Conservation (phyloP, 768 basidiomycete species). For the Leccinum truebloodii region DNA sequence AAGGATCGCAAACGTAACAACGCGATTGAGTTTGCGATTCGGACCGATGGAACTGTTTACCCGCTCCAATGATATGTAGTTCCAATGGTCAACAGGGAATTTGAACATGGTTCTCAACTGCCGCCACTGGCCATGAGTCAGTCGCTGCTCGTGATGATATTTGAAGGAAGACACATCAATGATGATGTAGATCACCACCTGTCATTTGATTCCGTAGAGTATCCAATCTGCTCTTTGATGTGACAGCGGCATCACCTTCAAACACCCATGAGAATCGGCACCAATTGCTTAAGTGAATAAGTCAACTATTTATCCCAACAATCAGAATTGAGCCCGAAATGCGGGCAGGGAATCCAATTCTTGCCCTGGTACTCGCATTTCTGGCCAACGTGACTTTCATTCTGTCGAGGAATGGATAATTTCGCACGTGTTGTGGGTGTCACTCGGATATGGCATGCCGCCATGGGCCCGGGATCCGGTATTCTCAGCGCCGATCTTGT, state of each 20-base stretch:
- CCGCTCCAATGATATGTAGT: constrained; percentile 30
- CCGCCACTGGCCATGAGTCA: constrained; percentile 29
- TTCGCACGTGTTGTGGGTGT: not conserved
- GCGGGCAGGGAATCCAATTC: not conserved
- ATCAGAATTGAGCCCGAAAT: not conserved
- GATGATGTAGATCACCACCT: not conserved
- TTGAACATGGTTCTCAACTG: constrained; percentile 33
- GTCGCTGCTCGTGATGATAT: constrained; percentile 7
- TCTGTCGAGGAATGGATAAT: not conserved
- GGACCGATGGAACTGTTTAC: constrained; percentile 31
- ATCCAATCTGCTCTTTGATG: not conserved
- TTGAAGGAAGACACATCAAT: not conserved
- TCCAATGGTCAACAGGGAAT: constrained; percentile 37
- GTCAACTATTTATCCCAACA: not conserved
- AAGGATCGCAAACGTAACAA: constrained; percentile 17
- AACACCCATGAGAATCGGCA: not conserved
- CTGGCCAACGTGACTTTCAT: constrained; percentile 6
- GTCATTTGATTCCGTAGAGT: not conserved
- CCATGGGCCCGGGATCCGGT: not conserved
- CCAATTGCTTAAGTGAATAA: not conserved
- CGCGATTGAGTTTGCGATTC: constrained; percentile 44
- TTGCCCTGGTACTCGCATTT: not conserved
- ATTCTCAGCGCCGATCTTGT: not conserved
- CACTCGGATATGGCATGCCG: not conserved
- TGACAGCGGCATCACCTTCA: not conserved